Evolutionary conservation across 805 yeast genomes (phyloP), one percentile per base, ranked within the genome.

Genomic region (Yamadazyma insecticola): DNA sequence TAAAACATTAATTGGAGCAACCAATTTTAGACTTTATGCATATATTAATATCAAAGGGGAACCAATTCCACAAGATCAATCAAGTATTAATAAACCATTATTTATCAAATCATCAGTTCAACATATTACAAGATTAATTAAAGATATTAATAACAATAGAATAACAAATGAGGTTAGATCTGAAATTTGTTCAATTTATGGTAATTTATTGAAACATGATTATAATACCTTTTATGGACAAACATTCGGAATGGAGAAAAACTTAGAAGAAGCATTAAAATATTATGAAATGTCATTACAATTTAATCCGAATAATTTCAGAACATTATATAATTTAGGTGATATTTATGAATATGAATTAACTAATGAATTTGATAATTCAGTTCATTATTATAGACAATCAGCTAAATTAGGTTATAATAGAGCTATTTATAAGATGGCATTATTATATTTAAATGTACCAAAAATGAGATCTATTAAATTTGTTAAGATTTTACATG

Each of bases 41-140:
- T 63, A 58, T 37, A 54, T 66, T 32, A 64, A 61, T 44, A 62
- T 66, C 36, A 60, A 59, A 43, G 72, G 72, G 13, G 67, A 62
- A 32, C 46, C 50, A 12, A 49, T 63, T 9, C 30, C 44, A 2
- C 42, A 53, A 1, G 67, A 57, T 13, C 57, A 55, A 26, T 50
- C 49, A 4, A 43, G 44, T 13, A 40, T 43, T 21, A 61, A 58
- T 45, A 63, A 61, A 47, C 45, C 48, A 13, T 45, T 53, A 16
- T 66, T 63, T 40, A 45, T 64, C 26, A 63, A 61, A 40, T 60
- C 69, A 8, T 47, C 63, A 11, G 47, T 54, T 13, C 62, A 55
- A 13, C 71, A 66, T 35, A 50, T 63, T 12, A 39, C 52, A 8
- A 62, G 60, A 42, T 45, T 66, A 24, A 37, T 66, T 12, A 52